phyloP scores from a whole-genome alignment of 2,329 filamentous ascomycete genomes.

The Truncatella angustata region DNA sequence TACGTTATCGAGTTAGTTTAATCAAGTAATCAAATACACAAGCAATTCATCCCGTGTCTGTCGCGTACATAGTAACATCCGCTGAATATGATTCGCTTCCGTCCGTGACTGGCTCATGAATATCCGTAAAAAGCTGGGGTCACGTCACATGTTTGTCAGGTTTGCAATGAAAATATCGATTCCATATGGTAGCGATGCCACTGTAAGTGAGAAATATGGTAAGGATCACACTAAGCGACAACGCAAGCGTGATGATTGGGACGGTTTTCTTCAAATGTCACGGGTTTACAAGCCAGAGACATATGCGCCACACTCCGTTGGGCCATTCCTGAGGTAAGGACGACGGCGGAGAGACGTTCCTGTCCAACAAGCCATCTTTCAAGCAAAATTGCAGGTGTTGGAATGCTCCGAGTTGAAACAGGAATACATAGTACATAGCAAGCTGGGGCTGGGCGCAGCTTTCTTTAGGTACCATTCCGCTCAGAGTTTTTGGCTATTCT shows the following conservation, averaged over 20 bases:
- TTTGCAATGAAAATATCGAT: too few species aligned
- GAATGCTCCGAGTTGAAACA: not conserved
- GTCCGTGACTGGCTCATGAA: too few species aligned
- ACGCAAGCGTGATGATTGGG: not conserved
- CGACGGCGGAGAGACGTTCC: not conserved
- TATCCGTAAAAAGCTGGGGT: too few species aligned
- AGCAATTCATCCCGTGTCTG: too few species aligned
- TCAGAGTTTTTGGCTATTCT: not conserved
- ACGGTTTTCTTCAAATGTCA: slow-evolving; percentile 3
- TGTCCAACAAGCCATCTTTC: not conserved
- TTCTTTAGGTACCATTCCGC: not conserved
- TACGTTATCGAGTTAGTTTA: too few species aligned
- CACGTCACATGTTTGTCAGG: not conserved
- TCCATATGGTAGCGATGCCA: too few species aligned
- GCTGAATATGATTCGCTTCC: too few species aligned
- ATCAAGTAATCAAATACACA: too few species aligned
- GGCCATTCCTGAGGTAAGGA: not conserved
- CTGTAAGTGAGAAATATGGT: not conserved
- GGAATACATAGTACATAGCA: not conserved
- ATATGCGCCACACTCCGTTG: too few species aligned
- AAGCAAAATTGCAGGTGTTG: slow-evolving; percentile 5
- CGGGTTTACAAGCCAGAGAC: too few species aligned
- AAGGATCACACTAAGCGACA: slow-evolving; percentile 5
- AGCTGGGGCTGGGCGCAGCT: not conserved
- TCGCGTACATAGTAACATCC: too few species aligned